A percentile compares a stretch with the other conserved stretches of the same genome.
Conservation (phyloP, 139 green algal genomes). For the Dunaliella sp. region DNA sequence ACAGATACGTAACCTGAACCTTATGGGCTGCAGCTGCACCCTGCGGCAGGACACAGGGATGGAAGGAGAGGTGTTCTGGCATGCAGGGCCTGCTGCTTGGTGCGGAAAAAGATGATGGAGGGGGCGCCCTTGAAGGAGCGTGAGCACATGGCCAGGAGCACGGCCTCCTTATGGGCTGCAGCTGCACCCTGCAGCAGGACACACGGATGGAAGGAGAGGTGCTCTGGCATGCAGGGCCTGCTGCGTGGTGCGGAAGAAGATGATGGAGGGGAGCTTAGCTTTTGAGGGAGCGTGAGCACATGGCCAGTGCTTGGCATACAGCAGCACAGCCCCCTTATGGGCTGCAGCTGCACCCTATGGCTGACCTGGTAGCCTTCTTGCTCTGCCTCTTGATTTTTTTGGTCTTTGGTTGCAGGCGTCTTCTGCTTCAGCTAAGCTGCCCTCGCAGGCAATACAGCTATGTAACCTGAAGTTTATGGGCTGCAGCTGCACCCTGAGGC, state of each 20-base stretch:
- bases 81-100: not conserved
- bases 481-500: slow-evolving; percentile 28
- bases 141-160: slow-evolving; percentile 79
- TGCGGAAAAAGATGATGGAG: not conserved
- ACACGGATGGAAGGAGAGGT: too few species aligned
- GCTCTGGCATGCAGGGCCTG: too few species aligned
- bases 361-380: too few species aligned
- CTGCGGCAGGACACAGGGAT: slow-evolving; percentile 3
- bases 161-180: slow-evolving; percentile 78
- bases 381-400: too few species aligned
- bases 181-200: slow-evolving; percentile 15
- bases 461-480: slow-evolving; percentile 72
- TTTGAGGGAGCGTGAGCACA: not conserved
- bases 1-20: too few species aligned
- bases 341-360: not conserved
- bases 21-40: slow-evolving; percentile 55
- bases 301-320: too few species aligned
- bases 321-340: not conserved
- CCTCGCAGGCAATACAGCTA: too few species aligned
- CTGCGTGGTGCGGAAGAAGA: not conserved
- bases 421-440: too few species aligned
- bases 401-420: too few species aligned
- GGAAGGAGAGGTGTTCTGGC: too few species aligned
- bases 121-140: slow-evolving; percentile 65
- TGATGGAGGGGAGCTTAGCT: too few species aligned